Conservation (phyloP, 257 asterid species). For the Leonotis leonurus region DNA sequence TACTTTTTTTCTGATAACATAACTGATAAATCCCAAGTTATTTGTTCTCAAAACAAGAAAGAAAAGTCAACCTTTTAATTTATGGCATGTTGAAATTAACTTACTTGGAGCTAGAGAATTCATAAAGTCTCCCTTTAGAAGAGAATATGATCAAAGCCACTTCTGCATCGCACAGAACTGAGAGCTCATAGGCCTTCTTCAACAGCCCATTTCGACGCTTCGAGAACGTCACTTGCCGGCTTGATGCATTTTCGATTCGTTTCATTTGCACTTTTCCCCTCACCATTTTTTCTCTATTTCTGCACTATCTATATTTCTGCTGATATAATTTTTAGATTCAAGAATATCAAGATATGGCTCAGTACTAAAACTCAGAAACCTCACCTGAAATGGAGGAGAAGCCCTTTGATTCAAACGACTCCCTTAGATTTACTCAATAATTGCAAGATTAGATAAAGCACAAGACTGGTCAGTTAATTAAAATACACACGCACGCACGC, state of each 20-base stretch:
- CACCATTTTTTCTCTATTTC: conserved; percentile 35
- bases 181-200: conserved; percentile 74
- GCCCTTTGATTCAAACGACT: no score
- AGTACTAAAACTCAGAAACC: conserved; percentile 3
- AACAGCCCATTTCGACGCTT: conserved; percentile 61
- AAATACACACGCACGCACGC: background rate
- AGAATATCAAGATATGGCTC: background rate
- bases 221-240: conserved; percentile 67
- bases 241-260: conserved; percentile 55
- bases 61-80: no score
- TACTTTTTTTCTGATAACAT: no score
- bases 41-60: no score
- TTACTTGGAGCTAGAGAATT: conserved; percentile 66
- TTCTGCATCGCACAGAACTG: conserved; percentile 73
- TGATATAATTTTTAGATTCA: no score
- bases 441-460: background rate
- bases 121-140: conserved; percentile 56
- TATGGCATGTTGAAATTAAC: no score
- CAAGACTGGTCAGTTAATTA: background rate
- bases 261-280: conserved; percentile 71
- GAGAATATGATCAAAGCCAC: conserved; percentile 71
- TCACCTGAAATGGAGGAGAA: background rate
- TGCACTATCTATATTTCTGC: background rate
- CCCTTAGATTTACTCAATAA: background rate
- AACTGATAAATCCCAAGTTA: no score